These are phyloP conservation scores for Stephania japonica DNA, from an alignment of 164 flowering plant species.

Conservation along the genomic window DNA sequence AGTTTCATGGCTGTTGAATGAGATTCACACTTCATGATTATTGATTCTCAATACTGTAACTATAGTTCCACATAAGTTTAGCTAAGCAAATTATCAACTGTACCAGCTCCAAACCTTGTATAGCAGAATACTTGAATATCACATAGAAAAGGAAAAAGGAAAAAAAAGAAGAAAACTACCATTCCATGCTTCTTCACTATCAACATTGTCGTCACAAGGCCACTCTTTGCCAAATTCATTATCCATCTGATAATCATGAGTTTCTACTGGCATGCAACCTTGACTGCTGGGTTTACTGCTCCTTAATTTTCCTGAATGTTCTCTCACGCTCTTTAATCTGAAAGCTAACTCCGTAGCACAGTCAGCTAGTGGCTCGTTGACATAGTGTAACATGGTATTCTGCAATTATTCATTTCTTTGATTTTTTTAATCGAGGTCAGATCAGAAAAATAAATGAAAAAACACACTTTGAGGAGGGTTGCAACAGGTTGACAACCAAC, in stretches of 20 bases:
- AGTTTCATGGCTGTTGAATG: neutral
- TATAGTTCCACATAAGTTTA: neutral
- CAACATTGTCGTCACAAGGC: constrained; percentile 12
- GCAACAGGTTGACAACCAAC: no score
- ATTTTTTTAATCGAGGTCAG: neutral
- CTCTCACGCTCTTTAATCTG: constrained; percentile 15
- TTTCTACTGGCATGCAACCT: constrained; percentile 21
- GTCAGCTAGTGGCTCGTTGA: constrained; percentile 21
- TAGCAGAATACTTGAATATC: neutral
- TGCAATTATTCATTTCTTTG: constrained; percentile 22
- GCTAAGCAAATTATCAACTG: neutral
- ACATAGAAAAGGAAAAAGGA: neutral
- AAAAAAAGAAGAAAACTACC: constrained; percentile 27
- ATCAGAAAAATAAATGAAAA: neutral
- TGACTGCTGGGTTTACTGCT: constrained; percentile 13
- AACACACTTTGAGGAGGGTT: no score
- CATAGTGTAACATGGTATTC: constrained; percentile 40
- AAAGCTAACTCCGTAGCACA: constrained; percentile 20
- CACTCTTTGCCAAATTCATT: constrained; percentile 18
- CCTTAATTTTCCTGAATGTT: constrained; percentile 20
- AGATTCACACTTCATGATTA: neutral
- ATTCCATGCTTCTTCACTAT: constrained; percentile 24
- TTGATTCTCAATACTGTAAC: neutral
- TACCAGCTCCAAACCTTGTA: neutral
- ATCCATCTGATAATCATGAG: constrained; percentile 7